A percentile compares a stretch with the other conserved stretches of the same genome.
These are phyloP conservation scores for Filobasidium floriforme DNA, from an alignment of 768 basidiomycete genomes.

Conservation along the genomic window DNA sequence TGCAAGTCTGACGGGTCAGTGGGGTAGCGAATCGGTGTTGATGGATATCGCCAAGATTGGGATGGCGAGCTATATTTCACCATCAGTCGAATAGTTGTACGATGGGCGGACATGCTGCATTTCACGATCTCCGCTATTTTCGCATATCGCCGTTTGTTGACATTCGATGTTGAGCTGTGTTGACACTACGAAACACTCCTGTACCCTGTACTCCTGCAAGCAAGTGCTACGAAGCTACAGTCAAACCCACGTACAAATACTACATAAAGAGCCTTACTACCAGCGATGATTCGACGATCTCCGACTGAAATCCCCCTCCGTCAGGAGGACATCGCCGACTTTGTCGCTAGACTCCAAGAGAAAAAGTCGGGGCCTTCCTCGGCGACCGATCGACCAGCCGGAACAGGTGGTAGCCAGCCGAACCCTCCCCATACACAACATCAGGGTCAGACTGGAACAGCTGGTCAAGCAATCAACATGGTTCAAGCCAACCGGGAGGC, in stretches of 20 bases:
- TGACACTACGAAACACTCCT: too few relatives aligned
- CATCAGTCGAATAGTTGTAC: not conserved
- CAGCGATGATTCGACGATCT: not conserved
- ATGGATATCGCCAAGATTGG: conserved; percentile 26
- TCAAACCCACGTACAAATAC: too few relatives aligned
- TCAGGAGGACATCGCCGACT: not conserved
- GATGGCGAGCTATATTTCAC: not conserved
- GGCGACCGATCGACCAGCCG: not conserved
- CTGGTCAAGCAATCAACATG: not conserved
- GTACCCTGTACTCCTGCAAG: too few relatives aligned
- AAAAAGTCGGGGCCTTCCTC: not conserved
- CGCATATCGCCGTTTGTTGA: too few relatives aligned
- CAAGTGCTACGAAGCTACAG: too few relatives aligned
- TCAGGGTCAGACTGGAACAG: not conserved
- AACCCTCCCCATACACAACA: not conserved
- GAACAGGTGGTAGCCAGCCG: not conserved
- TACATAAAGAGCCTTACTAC: not conserved
- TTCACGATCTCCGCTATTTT: too few relatives aligned
- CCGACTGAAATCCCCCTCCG: conserved; percentile 5
- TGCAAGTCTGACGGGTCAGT: conserved; percentile 73
- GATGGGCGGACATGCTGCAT: too few relatives aligned
- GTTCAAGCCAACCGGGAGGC: not conserved
- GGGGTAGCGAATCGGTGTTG: conserved; percentile 54
- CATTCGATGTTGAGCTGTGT: too few relatives aligned
- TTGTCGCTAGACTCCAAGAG: not conserved